These are phyloP conservation scores for Elsinoe arachidis DNA, from an alignment of 2,329 filamentous ascomycete species.

Conservation along the genomic window DNA sequence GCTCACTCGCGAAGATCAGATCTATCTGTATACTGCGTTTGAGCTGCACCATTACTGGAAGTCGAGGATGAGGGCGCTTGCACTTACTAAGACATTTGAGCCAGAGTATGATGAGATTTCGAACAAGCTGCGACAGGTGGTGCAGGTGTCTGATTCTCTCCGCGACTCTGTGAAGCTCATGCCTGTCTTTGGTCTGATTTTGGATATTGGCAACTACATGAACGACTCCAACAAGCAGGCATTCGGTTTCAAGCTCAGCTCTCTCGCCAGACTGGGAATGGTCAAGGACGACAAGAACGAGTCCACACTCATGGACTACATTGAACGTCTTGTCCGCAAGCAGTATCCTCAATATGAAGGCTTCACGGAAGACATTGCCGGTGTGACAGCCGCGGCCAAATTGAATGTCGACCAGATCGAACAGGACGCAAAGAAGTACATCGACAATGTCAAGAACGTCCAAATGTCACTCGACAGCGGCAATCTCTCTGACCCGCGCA, in stretches of 20 bases:
- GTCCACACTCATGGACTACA: constrained; percentile 86
- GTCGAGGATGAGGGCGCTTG: constrained; percentile 84
- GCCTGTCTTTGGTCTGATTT: constrained; percentile 89
- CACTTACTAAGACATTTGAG: constrained; percentile 76
- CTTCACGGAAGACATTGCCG: constrained; percentile 75
- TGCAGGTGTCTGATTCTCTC: constrained; percentile 76
- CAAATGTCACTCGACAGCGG: constrained; percentile 87
- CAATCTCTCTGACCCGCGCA: constrained; percentile 91
- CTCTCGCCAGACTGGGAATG: constrained; percentile 85
- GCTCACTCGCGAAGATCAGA: constrained; percentile 88
- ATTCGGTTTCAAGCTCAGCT: constrained; percentile 94
- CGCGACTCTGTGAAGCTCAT: constrained; percentile 87
- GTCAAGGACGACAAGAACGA: constrained; percentile 99
- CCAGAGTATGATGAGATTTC: constrained; percentile 86
- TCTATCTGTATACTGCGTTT: constrained; percentile 86
- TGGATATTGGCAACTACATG: constrained; percentile 99
- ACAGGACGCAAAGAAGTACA: constrained; percentile 80
- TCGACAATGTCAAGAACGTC: constrained; percentile 88
- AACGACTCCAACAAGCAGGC: constrained; percentile 99
- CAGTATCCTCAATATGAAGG: constrained; percentile 94
- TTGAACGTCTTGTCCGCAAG: constrained; percentile 91
- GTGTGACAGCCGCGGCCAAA: constrained; percentile 73
- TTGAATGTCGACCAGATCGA: constrained; percentile 91
- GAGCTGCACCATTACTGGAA: constrained; percentile 99
- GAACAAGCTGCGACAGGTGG: constrained; percentile 75